Conservation (phyloP, 2,329 filamentous ascomycete genomes). For the Fonsecaea pedrosoi region DNA sequence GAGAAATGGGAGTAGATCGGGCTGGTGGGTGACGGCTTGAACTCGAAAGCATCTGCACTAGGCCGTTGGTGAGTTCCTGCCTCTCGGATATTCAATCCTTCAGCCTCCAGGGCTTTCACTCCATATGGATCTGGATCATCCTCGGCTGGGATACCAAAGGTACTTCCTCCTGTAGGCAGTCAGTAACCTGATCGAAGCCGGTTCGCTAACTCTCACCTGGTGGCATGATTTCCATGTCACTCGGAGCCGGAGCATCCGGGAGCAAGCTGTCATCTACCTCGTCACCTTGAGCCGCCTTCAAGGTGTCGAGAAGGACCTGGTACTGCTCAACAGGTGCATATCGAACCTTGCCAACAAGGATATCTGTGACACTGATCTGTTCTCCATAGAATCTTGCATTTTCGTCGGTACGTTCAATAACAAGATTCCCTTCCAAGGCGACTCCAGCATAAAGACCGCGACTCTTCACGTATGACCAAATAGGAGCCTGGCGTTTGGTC, state of each 20-base stretch:
- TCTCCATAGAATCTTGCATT: slow-evolving; percentile 86
- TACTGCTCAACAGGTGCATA: slow-evolving; percentile 62
- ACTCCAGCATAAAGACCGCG: slow-evolving; percentile 87
- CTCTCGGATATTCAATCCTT: slow-evolving; percentile 86
- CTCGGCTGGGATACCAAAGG: slow-evolving; percentile 78
- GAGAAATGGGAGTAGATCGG: slow-evolving; percentile 66
- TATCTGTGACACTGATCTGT: slow-evolving; percentile 66
- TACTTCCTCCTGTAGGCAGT: slow-evolving; percentile 45
- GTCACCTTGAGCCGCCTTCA: slow-evolving; percentile 87
- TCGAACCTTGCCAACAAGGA: slow-evolving; percentile 66
- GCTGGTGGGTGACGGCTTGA: slow-evolving; percentile 76
- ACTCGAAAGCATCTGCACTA: slow-evolving; percentile 80
- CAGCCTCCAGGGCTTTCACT: slow-evolving; percentile 86
- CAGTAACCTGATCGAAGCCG: slow-evolving; percentile 43
- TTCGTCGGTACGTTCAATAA: slow-evolving; percentile 85
- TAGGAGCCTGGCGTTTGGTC: slow-evolving; percentile 71
- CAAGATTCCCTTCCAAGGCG: slow-evolving; percentile 83
- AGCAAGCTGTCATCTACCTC: slow-evolving; percentile 75
- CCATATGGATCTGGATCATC: slow-evolving; percentile 93
- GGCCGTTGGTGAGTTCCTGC: slow-evolving; percentile 79
- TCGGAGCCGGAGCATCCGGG: slow-evolving; percentile 72
- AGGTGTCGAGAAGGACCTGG: slow-evolving; percentile 74
- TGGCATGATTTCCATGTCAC: slow-evolving; percentile 68
- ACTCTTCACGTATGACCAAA: slow-evolving; percentile 88
- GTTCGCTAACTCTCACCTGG: slow-evolving; percentile 55